Evolutionary conservation across 1,284 basidiomycete species (phyloP).

Genomic region (Apiotrichum brassicae): DNA sequence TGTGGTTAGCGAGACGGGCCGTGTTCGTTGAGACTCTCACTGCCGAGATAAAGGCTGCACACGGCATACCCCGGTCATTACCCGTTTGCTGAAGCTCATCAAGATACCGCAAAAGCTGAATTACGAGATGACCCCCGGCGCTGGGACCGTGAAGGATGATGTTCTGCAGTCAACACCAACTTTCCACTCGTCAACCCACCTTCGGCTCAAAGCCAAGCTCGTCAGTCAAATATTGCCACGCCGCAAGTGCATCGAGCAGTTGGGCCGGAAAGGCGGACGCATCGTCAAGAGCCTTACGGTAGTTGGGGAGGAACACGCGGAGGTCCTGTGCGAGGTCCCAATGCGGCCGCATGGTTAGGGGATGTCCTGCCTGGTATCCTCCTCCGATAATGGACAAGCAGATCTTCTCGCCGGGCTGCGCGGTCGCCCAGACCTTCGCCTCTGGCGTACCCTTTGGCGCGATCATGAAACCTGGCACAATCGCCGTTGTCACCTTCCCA

Average conservation of each 20-base stretch:
- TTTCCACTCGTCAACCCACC: neutral
- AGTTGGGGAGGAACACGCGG: constrained; percentile 8
- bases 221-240: constrained; percentile 9
- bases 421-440: constrained; percentile 8
- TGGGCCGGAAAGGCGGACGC: constrained; percentile 7
- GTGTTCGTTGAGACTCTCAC: neutral
- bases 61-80: constrained; percentile 4
- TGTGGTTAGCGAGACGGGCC: neutral
- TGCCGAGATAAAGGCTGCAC: constrained; percentile 1
- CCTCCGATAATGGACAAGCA: constrained; percentile 15
- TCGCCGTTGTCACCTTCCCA: constrained; percentile 1
- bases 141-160: constrained; percentile 10
- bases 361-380: constrained; percentile 12
- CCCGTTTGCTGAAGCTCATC: constrained; percentile 8
- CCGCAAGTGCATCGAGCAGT: constrained; percentile 12
- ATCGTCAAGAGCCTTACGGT: constrained; percentile 12
- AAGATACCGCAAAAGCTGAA: constrained; percentile 12
- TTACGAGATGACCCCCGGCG: constrained; percentile 7
- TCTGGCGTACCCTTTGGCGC: constrained; percentile 8
- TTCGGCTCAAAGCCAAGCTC: constrained; percentile 14
- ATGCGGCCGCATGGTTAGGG: constrained; percentile 1
- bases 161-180: constrained; percentile 3
- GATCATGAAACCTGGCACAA: constrained; percentile 6
- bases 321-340: constrained; percentile 2
- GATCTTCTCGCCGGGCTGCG: constrained; percentile 6